Percentiles rank a stretch among this genome's conserved stretches.
phyloP scores from a whole-genome alignment of 1,284 basidiomycete genomes.

The Cutaneotrichosporon cutaneum region DNA sequence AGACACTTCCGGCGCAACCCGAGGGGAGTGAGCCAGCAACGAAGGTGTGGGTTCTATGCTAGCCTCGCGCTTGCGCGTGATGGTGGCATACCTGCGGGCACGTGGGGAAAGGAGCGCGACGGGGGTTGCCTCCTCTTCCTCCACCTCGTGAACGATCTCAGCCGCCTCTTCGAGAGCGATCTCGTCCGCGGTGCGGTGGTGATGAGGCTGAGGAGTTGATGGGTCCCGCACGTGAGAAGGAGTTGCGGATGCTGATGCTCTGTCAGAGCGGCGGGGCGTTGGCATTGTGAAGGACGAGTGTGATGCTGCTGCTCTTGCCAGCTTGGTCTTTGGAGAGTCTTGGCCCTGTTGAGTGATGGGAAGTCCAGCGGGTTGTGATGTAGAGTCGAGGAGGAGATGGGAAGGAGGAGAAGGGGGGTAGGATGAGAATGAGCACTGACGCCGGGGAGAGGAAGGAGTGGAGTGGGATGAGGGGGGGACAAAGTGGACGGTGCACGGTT shows the following conservation, averaged over 20 bases:
- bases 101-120: slow-evolving; percentile 11
- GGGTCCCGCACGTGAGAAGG: background rate
- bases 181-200: slow-evolving; percentile 40
- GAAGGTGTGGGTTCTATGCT: background rate
- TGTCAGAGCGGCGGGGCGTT: slow-evolving; percentile 12
- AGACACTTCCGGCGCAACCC: too few species aligned
- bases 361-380: background rate
- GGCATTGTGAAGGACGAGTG: slow-evolving; percentile 9
- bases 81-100: slow-evolving; percentile 16
- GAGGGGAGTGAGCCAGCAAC: background rate
- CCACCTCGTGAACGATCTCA: slow-evolving; percentile 20
- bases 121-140: slow-evolving; percentile 15
- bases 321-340: background rate
- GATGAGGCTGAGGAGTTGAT: slow-evolving; percentile 19
- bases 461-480: background rate
- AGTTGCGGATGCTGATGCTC: slow-evolving; percentile 7
- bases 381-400: background rate
- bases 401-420: background rate
- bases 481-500: slow-evolving; percentile 1
- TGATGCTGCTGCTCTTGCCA: too few species aligned
- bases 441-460: background rate
- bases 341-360: background rate
- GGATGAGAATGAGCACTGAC: slow-evolving; percentile 3
- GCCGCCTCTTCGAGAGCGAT: slow-evolving; percentile 37
- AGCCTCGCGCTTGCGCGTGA: slow-evolving; percentile 14